Evolutionary conservation across 139 green algal species (phyloP), one percentile per base, ranked within the genome.

Genomic region (Pseudopediastrum boryanum): DNA sequence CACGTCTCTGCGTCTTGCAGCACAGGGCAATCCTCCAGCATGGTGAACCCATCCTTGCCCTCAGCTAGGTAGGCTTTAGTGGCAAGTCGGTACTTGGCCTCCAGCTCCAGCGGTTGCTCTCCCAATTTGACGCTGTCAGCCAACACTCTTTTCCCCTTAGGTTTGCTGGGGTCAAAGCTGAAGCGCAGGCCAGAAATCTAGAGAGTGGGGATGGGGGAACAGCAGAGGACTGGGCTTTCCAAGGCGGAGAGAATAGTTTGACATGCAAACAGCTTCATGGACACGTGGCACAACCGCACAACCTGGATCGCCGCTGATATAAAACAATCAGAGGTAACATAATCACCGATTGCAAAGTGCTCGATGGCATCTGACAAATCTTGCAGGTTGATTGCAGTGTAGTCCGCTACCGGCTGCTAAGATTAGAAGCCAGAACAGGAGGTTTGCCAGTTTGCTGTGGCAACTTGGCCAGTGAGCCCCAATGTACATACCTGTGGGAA

Each of bases 21-120:
- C 56, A 83, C 75, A 2, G 9, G 23, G 35, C 38, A 73, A 8
- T n/a, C 74, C 77, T 76, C 69, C 52, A 94, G 68, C 29, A 88
- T 67, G 5, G 90, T 70, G 78, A 89, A 95, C 35, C 91, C 91
- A 75, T 95, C 91, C 71, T 92, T 95, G 43, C 91, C 91, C 41
- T 86, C 76, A n/a, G 82, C 80, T 58, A 95, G 76, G 68, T 95
- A 95, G 1, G 79, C 76, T 78, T 95, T 95, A 65, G 87, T 93
- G 0, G 77, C 87, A 31, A 93, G 54, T 46, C 71, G 75, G 81
- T 94, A 95, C 19, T 27, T 79, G 1, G 65, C 50, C 7, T 75
- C 59, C 36, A 81, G 33, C 2, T 92, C 71, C 31, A 95, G 65
- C 1, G 86, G 83, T 43, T 82, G 31, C 8, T 74, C 81, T 12